Conservation (phyloP, 305 asterid species). For the Fraxinus nigra region DNA sequence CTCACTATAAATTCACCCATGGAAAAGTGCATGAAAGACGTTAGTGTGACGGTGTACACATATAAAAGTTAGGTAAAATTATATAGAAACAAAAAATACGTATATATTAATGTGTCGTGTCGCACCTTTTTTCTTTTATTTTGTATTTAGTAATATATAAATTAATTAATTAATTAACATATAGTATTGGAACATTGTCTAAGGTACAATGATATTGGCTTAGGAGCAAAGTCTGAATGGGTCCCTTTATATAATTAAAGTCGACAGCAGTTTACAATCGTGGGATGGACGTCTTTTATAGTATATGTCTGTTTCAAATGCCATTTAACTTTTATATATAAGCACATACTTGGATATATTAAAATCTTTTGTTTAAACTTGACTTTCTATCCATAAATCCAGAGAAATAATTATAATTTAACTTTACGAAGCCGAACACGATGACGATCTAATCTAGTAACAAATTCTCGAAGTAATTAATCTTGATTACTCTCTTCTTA, state of each 20-base stretch:
- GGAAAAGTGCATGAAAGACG: conserved; percentile 53
- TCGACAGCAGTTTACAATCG: conserved; percentile 37
- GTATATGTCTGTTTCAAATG: conserved; percentile 12
- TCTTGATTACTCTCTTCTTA: not conserved
- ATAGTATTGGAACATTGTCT: conserved; percentile 23
- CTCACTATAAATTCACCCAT: too few relatives aligned
- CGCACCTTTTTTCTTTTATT: conserved; percentile 2
- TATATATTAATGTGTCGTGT: not conserved
- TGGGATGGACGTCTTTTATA: conserved; percentile 42
- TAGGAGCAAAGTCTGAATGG: conserved; percentile 63
- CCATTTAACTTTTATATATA: not conserved
- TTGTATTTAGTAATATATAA: not conserved
- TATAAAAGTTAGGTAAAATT: conserved; percentile 32
- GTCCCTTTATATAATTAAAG: conserved; percentile 65
- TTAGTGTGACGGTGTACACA: conserved; percentile 7
- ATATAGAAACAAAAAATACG: not conserved
- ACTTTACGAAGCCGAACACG: not conserved
- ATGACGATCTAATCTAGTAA: not conserved
- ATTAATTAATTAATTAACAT: not conserved
- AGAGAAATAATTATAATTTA: not conserved
- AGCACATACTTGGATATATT: not conserved
- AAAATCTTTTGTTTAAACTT: not conserved
- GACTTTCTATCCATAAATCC: not conserved
- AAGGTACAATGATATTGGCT: conserved; percentile 70
- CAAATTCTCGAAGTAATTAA: not conserved